Conservation (phyloP, 106 monocot genomes). For the Amphibolis antarctica region DNA sequence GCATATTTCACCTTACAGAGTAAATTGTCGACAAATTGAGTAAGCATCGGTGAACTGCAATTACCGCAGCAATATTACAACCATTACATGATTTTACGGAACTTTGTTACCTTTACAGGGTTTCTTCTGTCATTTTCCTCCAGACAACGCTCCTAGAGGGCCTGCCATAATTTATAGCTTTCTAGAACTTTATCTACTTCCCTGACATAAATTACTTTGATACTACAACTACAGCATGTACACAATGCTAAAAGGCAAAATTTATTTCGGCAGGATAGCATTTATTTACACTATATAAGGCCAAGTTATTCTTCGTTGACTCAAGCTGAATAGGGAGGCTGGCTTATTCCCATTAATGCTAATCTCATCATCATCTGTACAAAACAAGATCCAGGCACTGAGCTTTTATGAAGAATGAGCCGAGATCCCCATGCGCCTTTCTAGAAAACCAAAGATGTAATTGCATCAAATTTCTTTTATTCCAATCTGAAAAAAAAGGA, state of each 20-base stretch:
- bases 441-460: slow-evolving; percentile 3
- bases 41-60: too few species aligned
- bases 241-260: neutral
- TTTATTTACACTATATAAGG: slow-evolving; percentile 9
- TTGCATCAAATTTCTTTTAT: neutral
- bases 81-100: neutral
- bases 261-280: neutral
- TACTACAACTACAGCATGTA: neutral
- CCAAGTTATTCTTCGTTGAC: neutral
- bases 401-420: neutral
- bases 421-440: slow-evolving; percentile 7
- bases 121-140: neutral
- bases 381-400: neutral
- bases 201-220: neutral
- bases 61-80: neutral
- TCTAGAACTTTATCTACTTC: neutral
- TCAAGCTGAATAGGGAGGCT: neutral
- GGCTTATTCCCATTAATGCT: neutral
- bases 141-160: neutral
- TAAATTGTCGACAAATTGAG: too few species aligned
- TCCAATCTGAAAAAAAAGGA: neutral
- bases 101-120: neutral
- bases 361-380: slow-evolving; percentile 5
- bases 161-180: neutral
- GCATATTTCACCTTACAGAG: too few species aligned